These are phyloP conservation scores for Hemerocallis citrina DNA, from an alignment of 106 monocot genomes.

Conservation along the genomic window DNA sequence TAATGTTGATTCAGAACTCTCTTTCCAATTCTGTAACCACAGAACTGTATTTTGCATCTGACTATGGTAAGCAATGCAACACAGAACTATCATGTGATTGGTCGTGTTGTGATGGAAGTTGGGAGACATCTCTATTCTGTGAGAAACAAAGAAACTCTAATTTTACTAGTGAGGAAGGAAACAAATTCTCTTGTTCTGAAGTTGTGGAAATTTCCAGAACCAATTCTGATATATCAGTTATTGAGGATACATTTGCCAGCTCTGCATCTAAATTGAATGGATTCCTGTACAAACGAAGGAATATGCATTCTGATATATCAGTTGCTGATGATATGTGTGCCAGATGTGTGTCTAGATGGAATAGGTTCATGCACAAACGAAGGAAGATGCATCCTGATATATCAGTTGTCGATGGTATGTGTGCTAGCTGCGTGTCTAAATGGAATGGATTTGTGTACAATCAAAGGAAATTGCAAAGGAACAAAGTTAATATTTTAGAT, in stretches of 20 bases:
- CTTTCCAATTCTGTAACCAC: constrained; percentile 1
- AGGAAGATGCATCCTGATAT: constrained; percentile 23
- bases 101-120: neutral
- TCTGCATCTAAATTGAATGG: constrained; percentile 16
- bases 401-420: constrained; percentile 11
- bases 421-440: constrained; percentile 3
- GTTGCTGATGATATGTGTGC: constrained; percentile 5
- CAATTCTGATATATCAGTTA: constrained; percentile 20
- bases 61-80: neutral
- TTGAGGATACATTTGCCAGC: constrained; percentile 5
- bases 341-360: constrained; percentile 7
- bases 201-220: constrained; percentile 8
- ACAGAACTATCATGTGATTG: constrained; percentile 6
- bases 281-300: constrained; percentile 40
- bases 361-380: constrained; percentile 33
- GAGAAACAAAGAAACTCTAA: neutral
- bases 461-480: constrained; percentile 16
- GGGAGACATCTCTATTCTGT: constrained; percentile 6
- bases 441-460: constrained; percentile 33
- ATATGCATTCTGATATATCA: constrained; percentile 31
- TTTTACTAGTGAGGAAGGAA: neutral
- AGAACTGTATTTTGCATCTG: constrained; percentile 3
- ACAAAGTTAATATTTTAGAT: constrained; percentile 6
- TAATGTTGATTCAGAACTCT: constrained; percentile 10
- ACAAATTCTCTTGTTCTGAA: neutral